phyloP scores from a whole-genome alignment of 1,284 basidiomycete species.

The Pseudozyma thailandica region DNA sequence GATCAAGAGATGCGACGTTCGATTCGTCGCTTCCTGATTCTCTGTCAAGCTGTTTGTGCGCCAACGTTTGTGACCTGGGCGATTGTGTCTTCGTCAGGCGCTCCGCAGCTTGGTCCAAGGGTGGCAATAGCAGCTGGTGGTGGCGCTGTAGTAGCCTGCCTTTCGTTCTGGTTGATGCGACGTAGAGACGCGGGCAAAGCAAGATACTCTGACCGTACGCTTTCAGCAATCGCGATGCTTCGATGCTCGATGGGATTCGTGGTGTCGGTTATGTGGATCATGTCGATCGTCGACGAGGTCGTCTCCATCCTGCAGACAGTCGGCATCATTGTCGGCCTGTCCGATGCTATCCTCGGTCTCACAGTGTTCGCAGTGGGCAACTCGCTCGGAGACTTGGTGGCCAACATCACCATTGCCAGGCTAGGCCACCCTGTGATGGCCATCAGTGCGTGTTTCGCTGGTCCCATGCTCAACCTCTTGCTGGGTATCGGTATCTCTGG shows the following conservation, averaged over 20 bases:
- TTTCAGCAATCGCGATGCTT: slow-evolving; percentile 32
- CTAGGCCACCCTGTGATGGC: slow-evolving; percentile 67
- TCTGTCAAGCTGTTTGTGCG: slow-evolving; percentile 52
- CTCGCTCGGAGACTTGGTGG: slow-evolving; percentile 93
- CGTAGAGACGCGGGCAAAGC: slow-evolving; percentile 27
- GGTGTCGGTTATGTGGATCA: slow-evolving; percentile 64
- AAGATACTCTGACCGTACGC: slow-evolving; percentile 34
- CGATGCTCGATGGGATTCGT: slow-evolving; percentile 60
- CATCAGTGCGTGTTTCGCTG: slow-evolving; percentile 91
- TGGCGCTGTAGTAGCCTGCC: slow-evolving; percentile 11
- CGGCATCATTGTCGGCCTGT: slow-evolving; percentile 90
- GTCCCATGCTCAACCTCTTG: slow-evolving; percentile 95
- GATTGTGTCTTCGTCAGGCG: slow-evolving; percentile 36
- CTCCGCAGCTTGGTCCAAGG: slow-evolving; percentile 14
- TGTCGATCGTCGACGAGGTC: slow-evolving; percentile 64
- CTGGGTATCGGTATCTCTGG: slow-evolving; percentile 86
- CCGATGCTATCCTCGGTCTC: slow-evolving; percentile 95
- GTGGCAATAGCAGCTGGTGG: slow-evolving; percentile 20
- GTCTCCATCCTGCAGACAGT: slow-evolving; percentile 76
- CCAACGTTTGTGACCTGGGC: slow-evolving; percentile 60
- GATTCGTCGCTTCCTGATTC: slow-evolving; percentile 44
- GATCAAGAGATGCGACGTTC: slow-evolving; percentile 50
- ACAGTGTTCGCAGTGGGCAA: slow-evolving; percentile 97
- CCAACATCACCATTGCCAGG: slow-evolving; percentile 81
- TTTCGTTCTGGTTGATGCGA: slow-evolving; percentile 32